Evolutionary conservation across 108 stramenopile species (phyloP).

Genomic region (Cyclotella choctawhatcheeana): DNA sequence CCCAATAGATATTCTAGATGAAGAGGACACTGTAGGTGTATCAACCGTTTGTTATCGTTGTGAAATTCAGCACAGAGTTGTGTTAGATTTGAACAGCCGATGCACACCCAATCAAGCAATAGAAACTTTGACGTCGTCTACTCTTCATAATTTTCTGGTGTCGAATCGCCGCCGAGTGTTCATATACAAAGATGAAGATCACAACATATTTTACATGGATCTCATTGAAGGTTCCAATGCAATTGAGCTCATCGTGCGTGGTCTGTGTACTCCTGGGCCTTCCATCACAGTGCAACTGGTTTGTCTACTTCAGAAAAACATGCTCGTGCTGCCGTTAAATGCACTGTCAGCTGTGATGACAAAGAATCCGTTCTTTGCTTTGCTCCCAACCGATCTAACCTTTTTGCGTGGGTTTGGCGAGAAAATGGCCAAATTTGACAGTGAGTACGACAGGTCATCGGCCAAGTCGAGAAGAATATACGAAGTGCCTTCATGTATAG

Average conservation of each 20-base stretch:
- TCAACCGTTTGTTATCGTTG: slow-evolving; percentile 53
- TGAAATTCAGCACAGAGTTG: slow-evolving; percentile 56
- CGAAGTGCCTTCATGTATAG: slow-evolving; percentile 54
- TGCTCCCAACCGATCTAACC: slow-evolving; percentile 59
- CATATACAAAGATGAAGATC: slow-evolving; percentile 80
- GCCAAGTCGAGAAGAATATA: slow-evolving; percentile 44
- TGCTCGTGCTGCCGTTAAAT: slow-evolving; percentile 67
- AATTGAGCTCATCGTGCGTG: slow-evolving; percentile 72
- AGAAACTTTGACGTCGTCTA: slow-evolving; percentile 57
- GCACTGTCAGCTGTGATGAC: slow-evolving; percentile 66
- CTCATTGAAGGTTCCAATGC: slow-evolving; percentile 43
- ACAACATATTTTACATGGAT: slow-evolving; percentile 80
- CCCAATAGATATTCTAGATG: neutral
- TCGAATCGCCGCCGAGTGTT: slow-evolving; percentile 68
- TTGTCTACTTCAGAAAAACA: slow-evolving; percentile 60
- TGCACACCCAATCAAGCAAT: slow-evolving; percentile 69
- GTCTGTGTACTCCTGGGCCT: slow-evolving; percentile 61
- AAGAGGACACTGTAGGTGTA: slow-evolving; percentile 7
- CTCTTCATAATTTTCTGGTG: slow-evolving; percentile 81
- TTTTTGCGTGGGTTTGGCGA: slow-evolving; percentile 64
- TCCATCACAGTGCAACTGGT: slow-evolving; percentile 72
- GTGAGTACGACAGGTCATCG: slow-evolving; percentile 27
- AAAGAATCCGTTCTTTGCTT: slow-evolving; percentile 72
- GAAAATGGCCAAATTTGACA: slow-evolving; percentile 55
- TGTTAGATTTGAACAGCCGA: slow-evolving; percentile 62